These are phyloP conservation scores for Kazachstania bromeliacearum DNA, from an alignment of 805 yeast genomes.

Conservation along the genomic window DNA sequence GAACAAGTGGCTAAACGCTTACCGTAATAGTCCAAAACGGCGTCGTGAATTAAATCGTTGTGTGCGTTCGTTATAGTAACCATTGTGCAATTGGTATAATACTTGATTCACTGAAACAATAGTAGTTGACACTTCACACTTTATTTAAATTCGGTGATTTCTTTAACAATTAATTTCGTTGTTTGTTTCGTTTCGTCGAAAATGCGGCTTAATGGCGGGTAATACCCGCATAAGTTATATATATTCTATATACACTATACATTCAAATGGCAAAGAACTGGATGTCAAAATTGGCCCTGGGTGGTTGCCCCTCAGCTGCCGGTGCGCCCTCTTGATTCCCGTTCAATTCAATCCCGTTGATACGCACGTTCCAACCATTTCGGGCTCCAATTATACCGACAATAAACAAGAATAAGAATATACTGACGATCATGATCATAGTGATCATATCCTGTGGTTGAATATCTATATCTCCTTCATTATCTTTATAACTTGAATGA, in stretches of 20 bases:
- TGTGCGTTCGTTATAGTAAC: slow-evolving; percentile 87
- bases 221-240: too few species aligned
- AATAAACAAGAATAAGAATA: slow-evolving; percentile 1
- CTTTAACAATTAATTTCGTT: too few species aligned
- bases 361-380: slow-evolving; percentile 23
- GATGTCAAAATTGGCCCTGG: slow-evolving; percentile 15
- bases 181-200: too few species aligned
- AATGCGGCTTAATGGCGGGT: too few species aligned
- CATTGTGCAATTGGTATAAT: slow-evolving; percentile 26
- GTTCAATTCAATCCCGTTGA: slow-evolving; percentile 13
- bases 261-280: slow-evolving; percentile 23
- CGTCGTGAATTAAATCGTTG: slow-evolving; percentile 90
- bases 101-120: too few species aligned
- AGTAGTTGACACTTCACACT: too few species aligned
- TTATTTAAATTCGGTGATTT: too few species aligned
- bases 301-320: slow-evolving; percentile 7
- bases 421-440: background rate
- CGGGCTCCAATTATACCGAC: slow-evolving; percentile 16
- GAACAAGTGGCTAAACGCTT: slow-evolving; percentile 93
- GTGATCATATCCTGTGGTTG: background rate
- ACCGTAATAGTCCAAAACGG: slow-evolving; percentile 94
- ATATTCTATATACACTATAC: too few species aligned
- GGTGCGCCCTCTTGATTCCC: background rate
- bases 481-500: background rate
- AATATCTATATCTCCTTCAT: background rate